Percentiles rank a stretch among this genome's conserved stretches.
These are phyloP conservation scores for Draba incana DNA, from an alignment of 345 rosid genomes.

Conservation along the genomic window DNA sequence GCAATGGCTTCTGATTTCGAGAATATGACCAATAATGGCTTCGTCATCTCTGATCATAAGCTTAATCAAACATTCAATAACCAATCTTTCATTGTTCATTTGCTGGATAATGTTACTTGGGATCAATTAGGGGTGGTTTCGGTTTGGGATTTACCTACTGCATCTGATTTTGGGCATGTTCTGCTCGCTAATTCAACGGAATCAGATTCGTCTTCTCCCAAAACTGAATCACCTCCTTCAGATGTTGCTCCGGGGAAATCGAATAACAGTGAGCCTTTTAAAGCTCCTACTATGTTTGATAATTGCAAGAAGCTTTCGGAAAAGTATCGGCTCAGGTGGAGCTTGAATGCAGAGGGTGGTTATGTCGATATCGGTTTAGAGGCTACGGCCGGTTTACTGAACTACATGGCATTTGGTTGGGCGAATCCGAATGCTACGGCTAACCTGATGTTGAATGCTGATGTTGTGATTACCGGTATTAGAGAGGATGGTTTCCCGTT, in stretches of 20 bases:
- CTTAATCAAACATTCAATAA: slow-evolving; percentile 75
- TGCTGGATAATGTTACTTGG: slow-evolving; percentile 64
- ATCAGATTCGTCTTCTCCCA: slow-evolving; percentile 39
- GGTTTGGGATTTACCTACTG: slow-evolving; percentile 70
- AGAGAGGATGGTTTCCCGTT: slow-evolving; percentile 76
- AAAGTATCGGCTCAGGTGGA: slow-evolving; percentile 77
- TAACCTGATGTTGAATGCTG: slow-evolving; percentile 72
- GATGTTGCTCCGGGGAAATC: slow-evolving; percentile 12
- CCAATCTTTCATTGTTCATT: slow-evolving; percentile 58
- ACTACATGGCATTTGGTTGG: slow-evolving; percentile 98
- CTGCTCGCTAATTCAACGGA: slow-evolving; percentile 48
- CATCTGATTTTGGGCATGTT: slow-evolving; percentile 82
- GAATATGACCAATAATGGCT: slow-evolving; percentile 67
- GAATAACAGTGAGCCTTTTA: slow-evolving; percentile 31
- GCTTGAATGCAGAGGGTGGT: slow-evolving; percentile 56
- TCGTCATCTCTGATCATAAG: slow-evolving; percentile 58
- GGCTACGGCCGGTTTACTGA: slow-evolving; percentile 60
- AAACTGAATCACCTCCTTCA: slow-evolving; percentile 50
- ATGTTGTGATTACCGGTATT: slow-evolving; percentile 77
- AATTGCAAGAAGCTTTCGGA: slow-evolving; percentile 73
- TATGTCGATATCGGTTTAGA: slow-evolving; percentile 82
- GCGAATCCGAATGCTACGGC: slow-evolving; percentile 56
- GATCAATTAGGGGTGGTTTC: slow-evolving; percentile 60
- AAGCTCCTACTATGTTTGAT: slow-evolving; percentile 73
- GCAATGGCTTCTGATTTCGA: slow-evolving; percentile 52